Evolutionary conservation across 1,284 basidiomycete species (phyloP), one percentile per base, ranked within the genome.

Genomic region (Caloboletus firmus): DNA sequence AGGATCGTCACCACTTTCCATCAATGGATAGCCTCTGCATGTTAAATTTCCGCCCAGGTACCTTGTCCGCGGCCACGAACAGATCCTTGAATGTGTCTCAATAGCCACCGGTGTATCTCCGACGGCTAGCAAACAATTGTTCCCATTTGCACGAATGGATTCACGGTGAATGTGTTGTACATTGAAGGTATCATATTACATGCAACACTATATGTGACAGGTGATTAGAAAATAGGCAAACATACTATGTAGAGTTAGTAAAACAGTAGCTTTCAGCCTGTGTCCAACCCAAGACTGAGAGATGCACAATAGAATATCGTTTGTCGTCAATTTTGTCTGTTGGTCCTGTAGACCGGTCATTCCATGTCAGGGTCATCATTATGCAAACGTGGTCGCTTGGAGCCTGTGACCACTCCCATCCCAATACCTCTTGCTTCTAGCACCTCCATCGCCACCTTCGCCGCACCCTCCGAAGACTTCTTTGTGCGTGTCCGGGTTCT

Each of bases 391-490:
- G 78, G 82, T 62, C 84, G 81, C 70, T 85, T 84, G 54, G 79
- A 72, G 49, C 79, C 67, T 37, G 76, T 67, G 36, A 63, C 71
- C 58, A 81, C 75, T 35, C 81, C 79, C 69, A 85, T 76, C 31
- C 82, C 85, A 60, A 91, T 83, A 35, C 89, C 89, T 65, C 87
- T 78, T 51, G 87, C 81, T 70, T 88, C 85, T 50, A 91, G 74
- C 18, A 87, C 85, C 70, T 89, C 86, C 72, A 89, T 80, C 3
- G 89, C 87, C 57, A 87, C 85, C 71, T 84, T 87, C 13, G 85
- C 82, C 39, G 87, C 85, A 36, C 81, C 83, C 55, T 91, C 88
- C 26, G 84, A 81, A 31, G 83, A 75, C 69, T 82, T 85, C 73
- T 87, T 91, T 48, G 82, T 79, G 57, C 86, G 79, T 42, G 83